Evolutionary conservation across 768 basidiomycete genomes (phyloP).

Genomic region (Mrakia gelida): DNA sequence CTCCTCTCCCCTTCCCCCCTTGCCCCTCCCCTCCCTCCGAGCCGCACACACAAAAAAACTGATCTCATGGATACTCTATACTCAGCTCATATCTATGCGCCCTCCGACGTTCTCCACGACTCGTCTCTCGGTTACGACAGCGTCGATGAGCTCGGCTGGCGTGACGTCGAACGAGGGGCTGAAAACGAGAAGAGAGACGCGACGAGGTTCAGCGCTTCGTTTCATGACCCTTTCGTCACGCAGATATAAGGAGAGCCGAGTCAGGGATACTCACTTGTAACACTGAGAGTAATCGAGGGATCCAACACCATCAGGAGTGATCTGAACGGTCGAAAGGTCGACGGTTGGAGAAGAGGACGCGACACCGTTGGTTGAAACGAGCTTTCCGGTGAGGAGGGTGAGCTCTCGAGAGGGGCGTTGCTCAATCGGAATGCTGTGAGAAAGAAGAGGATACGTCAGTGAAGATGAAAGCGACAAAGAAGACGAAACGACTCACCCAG

Average conservation of each 20-base stretch:
- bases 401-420: slow-evolving; percentile 84
- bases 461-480: slow-evolving; percentile 8
- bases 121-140: slow-evolving; percentile 91
- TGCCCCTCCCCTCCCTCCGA: background rate
- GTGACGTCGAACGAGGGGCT: slow-evolving; percentile 98
- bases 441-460: background rate
- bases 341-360: slow-evolving; percentile 47
- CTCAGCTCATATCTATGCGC: slow-evolving; percentile 36
- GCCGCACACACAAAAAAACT: background rate
- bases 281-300: slow-evolving; percentile 40
- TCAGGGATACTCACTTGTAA: slow-evolving; percentile 35
- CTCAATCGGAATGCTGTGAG: slow-evolving; percentile 77
- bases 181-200: too few relatives aligned
- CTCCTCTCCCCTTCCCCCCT: background rate
- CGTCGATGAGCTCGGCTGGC: slow-evolving; percentile 86
- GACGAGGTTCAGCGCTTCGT: too few relatives aligned
- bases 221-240: too few relatives aligned
- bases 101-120: slow-evolving; percentile 61
- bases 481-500: slow-evolving; percentile 48
- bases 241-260: background rate
- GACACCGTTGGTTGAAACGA: slow-evolving; percentile 54
- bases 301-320: slow-evolving; percentile 60
- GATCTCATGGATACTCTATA: background rate
- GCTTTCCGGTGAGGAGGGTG: slow-evolving; percentile 75
- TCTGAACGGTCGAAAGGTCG: slow-evolving; percentile 72